Base-by-base conservation (phyloP, 2,329 filamentous ascomycete genomes). In the Ramularia endophylla region DNA sequence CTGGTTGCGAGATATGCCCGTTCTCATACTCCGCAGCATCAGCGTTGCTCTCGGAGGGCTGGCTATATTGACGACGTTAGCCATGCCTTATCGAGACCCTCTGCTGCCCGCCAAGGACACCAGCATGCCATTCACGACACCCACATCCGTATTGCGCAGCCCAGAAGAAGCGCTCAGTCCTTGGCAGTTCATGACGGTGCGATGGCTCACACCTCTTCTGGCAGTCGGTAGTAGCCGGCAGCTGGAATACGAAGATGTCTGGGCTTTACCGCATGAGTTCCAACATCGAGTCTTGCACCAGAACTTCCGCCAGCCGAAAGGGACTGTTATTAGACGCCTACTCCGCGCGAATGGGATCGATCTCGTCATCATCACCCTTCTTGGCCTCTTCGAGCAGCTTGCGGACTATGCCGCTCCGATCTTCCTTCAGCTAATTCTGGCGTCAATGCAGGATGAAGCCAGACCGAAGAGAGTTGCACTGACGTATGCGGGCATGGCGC, bases 111-210 rank as follows among this genome's bases (percentile, higher is more conserved):
- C 59, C 3, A 61, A 72, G 7, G 74, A 73, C 1, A 86, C 89
- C 42, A 79, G 80, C 38, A 63, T 66, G 12, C 70, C 77, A 2
- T 78, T 74, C 39, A 66, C 70, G 13, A 49, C 64, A 4, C 78
- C 85, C 1, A 80, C 73, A 0, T 70, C 66, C 2, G 62, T 71
- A 2, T 66, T 85, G n/a, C 81, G 87, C 20, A 81, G 75, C 35
- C 82, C 88, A 0, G 88, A 95, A 60, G 88, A 95, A 53, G 80
- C 84, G 48, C 61, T 94, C 17, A 84, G 75, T 0, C 69, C 89
- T 1, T 88, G 86, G 75, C 84, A 89, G 52, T 95, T 87, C 65
- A 84, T 90, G 77, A 82, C 78, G 5, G 83, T 94, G 19, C 85
- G 78, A 0, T 95, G 88, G 88, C 82, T 94, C 66, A 69, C 71